Percentiles rank a stretch among this genome's conserved stretches.
Evolutionary conservation across 192 early-diverging fungal genomes (phyloP).

Genomic region (Globomyces pollinis-pini): DNA sequence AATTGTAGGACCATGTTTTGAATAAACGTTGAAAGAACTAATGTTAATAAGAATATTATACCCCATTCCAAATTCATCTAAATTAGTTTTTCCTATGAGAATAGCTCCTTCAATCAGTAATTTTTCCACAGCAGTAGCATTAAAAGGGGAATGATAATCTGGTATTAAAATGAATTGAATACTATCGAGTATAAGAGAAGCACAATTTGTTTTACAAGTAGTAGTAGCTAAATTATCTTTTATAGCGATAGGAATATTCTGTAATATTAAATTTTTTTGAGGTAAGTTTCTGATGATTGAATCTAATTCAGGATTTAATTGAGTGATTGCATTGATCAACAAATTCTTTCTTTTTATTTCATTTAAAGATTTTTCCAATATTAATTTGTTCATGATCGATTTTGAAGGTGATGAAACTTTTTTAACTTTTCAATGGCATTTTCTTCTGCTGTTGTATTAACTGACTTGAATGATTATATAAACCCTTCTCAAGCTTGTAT

Average conservation of each 20-base stretch:
- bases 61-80: conserved; percentile 99
- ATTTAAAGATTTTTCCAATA: neutral
- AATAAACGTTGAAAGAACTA: conserved; percentile 43
- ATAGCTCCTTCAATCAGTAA: conserved; percentile 55
- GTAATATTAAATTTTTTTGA: conserved; percentile 21
- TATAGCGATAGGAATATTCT: conserved; percentile 61
- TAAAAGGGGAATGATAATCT: conserved; percentile 62
- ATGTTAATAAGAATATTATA: conserved; percentile 38
- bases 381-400: neutral
- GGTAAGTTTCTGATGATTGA: too few species aligned
- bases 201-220: conserved; percentile 62
- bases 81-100: conserved; percentile 76
- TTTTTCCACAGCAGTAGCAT: conserved; percentile 63
- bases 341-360: neutral
- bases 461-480: conserved; percentile 97
- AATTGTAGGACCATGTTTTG: conserved; percentile 26
- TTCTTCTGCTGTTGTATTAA: conserved; percentile 76
- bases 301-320: neutral
- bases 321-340: neutral
- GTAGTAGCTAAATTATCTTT: conserved; percentile 76
- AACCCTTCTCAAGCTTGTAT: conserved; percentile 96
- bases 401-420: neutral
- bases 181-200: conserved; percentile 59
- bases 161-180: conserved; percentile 14
- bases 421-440: conserved; percentile 43